A percentile compares a stretch with the other conserved stretches of the same genome.
Conservation (phyloP, 2,329 filamentous ascomycete species). For the Claviceps digitariae region DNA sequence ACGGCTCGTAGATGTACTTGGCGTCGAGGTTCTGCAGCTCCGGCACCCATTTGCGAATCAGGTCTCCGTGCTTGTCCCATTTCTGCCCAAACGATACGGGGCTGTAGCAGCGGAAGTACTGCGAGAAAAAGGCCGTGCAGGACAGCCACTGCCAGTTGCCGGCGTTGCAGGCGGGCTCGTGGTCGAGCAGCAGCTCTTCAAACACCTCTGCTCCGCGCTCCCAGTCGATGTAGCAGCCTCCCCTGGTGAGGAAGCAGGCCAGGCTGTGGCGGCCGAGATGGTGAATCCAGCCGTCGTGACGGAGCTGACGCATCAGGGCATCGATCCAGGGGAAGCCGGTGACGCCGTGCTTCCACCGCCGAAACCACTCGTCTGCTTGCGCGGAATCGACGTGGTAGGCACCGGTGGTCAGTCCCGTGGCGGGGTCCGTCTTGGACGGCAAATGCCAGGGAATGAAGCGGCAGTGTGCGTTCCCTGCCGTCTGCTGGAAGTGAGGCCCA, state of each 20-base stretch:
- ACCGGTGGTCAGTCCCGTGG: conserved; percentile 36
- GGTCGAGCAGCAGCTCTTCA: conserved; percentile 61
- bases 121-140: conserved; percentile 61
- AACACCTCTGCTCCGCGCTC: conserved; percentile 69
- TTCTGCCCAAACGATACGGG: conserved; percentile 62
- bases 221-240: conserved; percentile 68
- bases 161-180: conserved; percentile 58
- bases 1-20: conserved; percentile 69
- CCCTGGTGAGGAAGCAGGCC: conserved; percentile 67
- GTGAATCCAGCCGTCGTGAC: conserved; percentile 64
- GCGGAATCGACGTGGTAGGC: conserved; percentile 50
- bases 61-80: conserved; percentile 55
- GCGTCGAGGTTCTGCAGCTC: conserved; percentile 48
- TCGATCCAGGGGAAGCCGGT: conserved; percentile 76
- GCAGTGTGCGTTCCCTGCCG: conserved; percentile 49
- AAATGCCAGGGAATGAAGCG: conserved; percentile 73
- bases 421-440: conserved; percentile 40
- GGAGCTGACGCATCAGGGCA: conserved; percentile 63
- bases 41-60: conserved; percentile 53
- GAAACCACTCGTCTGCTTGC: conserved; percentile 51
- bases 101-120: conserved; percentile 58
- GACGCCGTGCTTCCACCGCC: conserved; percentile 51
- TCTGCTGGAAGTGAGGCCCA: conserved; percentile 50
- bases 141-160: conserved; percentile 71
- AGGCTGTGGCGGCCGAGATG: conserved; percentile 67